Conservation (phyloP, 441 rosid genomes). For the Croton setiger region DNA sequence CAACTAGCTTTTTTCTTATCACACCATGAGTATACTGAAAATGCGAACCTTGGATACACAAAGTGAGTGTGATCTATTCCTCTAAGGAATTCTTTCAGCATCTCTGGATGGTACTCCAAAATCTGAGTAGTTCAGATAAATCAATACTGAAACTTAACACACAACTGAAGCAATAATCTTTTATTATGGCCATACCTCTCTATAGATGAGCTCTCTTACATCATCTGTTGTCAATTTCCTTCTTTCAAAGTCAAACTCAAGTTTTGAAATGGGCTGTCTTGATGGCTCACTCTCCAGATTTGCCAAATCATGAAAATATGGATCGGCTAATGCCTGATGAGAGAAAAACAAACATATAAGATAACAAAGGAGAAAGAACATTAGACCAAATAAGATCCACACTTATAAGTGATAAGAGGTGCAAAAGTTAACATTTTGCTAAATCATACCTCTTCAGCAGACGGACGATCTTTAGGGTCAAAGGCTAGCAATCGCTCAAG, state of each 20-base stretch:
- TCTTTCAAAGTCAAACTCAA: constrained; percentile 92
- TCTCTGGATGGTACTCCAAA: constrained; percentile 98
- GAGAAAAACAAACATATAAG: constrained; percentile 18
- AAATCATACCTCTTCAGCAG: constrained; percentile 80
- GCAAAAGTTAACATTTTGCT: constrained; percentile 10
- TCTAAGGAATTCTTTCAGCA: constrained; percentile 84
- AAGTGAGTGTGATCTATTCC: constrained; percentile 88
- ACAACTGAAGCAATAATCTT: constrained; percentile 7
- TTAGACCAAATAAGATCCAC: background rate
- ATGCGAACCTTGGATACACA: constrained; percentile 88
- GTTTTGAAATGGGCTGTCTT: constrained; percentile 78
- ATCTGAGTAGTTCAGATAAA: constrained; percentile 48
- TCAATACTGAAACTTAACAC: constrained; percentile 13
- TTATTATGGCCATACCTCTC: constrained; percentile 57
- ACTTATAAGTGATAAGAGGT: background rate
- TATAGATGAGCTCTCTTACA: constrained; percentile 83
- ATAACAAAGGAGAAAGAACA: background rate
- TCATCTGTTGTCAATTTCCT: constrained; percentile 76
- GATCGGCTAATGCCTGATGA: constrained; percentile 84
- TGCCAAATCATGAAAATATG: constrained; percentile 74
- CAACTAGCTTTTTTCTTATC: background rate
- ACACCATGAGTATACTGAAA: background rate
- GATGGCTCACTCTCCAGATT: constrained; percentile 72
- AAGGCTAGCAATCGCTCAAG: constrained; percentile 85
- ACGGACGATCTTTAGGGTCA: constrained; percentile 90